Percentiles rank a stretch among this genome's conserved stretches.
phyloP scores from a whole-genome alignment of 2,329 filamentous ascomycete genomes.

The Trichoderma koningii region DNA sequence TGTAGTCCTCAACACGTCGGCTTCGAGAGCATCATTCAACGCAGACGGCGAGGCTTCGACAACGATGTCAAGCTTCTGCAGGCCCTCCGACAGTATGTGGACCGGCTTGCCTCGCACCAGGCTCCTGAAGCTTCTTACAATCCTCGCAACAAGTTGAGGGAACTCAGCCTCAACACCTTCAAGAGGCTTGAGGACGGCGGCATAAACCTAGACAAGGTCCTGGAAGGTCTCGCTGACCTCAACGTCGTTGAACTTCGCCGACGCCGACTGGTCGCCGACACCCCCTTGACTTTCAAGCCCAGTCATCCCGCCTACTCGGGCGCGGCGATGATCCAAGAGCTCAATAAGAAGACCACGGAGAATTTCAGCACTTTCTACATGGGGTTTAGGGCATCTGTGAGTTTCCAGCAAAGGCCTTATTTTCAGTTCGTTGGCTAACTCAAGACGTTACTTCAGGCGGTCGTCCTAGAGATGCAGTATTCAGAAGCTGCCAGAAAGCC shows the following conservation, averaged over 20 bases:
- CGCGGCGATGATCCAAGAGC: constrained; percentile 35
- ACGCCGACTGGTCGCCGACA: constrained; percentile 34
- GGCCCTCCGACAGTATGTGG: constrained; percentile 32
- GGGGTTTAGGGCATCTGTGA: constrained; percentile 41
- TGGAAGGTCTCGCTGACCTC: constrained; percentile 39
- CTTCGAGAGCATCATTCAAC: constrained; percentile 39
- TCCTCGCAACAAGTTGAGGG: constrained; percentile 36
- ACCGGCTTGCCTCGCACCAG: constrained; percentile 28
- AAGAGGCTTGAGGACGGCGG: constrained; percentile 35
- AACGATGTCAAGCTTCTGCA: constrained; percentile 32
- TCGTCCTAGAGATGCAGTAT: constrained; percentile 17
- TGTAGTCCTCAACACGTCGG: constrained; percentile 37
- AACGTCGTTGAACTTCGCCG: constrained; percentile 41
- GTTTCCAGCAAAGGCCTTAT: constrained; percentile 9
- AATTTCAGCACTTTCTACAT: constrained; percentile 39
- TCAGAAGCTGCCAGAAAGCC: constrained; percentile 26
- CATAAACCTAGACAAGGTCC: constrained; percentile 33
- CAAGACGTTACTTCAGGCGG: not conserved
- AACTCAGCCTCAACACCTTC: constrained; percentile 36
- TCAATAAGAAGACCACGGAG: constrained; percentile 36
- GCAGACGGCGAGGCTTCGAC: constrained; percentile 39
- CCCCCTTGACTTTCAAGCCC: constrained; percentile 29
- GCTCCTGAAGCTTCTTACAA: constrained; percentile 34
- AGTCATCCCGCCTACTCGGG: constrained; percentile 27
- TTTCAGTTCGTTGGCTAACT: not conserved